Percentiles rank a stretch among this genome's conserved stretches.
Conservation (phyloP, 2,329 filamentous ascomycete species). For the Hypoxylon sp. region DNA sequence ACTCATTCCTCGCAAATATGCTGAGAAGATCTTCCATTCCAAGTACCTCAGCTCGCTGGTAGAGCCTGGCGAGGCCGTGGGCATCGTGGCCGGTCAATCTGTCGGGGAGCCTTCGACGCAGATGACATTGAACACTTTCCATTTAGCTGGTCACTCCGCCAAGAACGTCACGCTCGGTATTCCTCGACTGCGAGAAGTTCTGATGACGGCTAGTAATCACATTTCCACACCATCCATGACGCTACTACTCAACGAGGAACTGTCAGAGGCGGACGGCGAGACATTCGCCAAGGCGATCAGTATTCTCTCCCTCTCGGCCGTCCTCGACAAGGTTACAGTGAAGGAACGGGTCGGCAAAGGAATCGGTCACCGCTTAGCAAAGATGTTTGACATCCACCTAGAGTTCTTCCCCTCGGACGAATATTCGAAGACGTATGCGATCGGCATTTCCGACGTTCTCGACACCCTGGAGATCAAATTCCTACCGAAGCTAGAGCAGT, state of each 20-base stretch:
- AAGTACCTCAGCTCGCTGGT: slow-evolving; percentile 93
- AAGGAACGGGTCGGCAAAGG: slow-evolving; percentile 81
- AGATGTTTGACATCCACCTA: slow-evolving; percentile 83
- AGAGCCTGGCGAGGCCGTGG: slow-evolving; percentile 94
- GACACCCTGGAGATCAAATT: slow-evolving; percentile 82
- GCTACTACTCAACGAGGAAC: slow-evolving; percentile 75
- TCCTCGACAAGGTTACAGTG: slow-evolving; percentile 82
- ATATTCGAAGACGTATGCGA: slow-evolving; percentile 86
- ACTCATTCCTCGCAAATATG: slow-evolving; percentile 66
- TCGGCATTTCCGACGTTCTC: slow-evolving; percentile 78
- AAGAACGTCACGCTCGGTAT: slow-evolving; percentile 99
- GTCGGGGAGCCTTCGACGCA: slow-evolving; percentile 97
- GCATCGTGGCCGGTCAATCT: slow-evolving; percentile 95
- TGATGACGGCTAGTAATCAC: slow-evolving; percentile 92
- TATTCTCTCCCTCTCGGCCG: slow-evolving; percentile 80
- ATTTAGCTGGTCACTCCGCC: slow-evolving; percentile 96
- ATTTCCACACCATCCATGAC: slow-evolving; percentile 95
- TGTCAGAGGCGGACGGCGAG: slow-evolving; percentile 73
- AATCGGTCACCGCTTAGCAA: slow-evolving; percentile 72
- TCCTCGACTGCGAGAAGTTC: slow-evolving; percentile 92
- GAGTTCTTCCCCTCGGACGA: slow-evolving; percentile 85
- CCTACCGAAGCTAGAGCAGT: slow-evolving; percentile 72
- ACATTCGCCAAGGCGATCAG: slow-evolving; percentile 93
- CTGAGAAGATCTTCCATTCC: slow-evolving; percentile 84
- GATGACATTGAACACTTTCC: slow-evolving; percentile 99